A percentile compares a stretch with the other conserved stretches of the same genome.
phyloP scores from a whole-genome alignment of 2,329 filamentous ascomycete genomes.

The Amauroascus verrucosus region DNA sequence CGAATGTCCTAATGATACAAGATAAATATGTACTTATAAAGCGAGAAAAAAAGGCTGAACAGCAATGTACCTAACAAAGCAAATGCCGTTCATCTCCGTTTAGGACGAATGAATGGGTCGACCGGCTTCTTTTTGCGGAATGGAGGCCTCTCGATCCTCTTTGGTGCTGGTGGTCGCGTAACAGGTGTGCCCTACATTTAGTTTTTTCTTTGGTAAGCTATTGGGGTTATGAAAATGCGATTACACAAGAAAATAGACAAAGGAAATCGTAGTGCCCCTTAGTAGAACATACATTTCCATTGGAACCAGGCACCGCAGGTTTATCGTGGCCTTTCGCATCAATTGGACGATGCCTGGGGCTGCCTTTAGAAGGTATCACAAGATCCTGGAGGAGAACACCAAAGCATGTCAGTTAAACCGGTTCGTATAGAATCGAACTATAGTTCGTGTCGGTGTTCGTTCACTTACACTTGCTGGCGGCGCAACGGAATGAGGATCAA shows the following conservation, averaged over 20 bases:
- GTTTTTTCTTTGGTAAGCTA: neutral
- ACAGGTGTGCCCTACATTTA: neutral
- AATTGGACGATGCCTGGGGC: constrained; percentile 24
- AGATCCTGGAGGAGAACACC: constrained; percentile 23
- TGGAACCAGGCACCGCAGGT: neutral
- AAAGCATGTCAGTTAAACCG: neutral
- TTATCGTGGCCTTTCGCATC: constrained; percentile 10
- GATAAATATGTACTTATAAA: neutral
- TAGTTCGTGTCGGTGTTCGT: constrained; percentile 12
- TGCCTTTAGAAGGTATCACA: constrained; percentile 33
- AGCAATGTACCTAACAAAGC: neutral
- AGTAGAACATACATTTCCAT: constrained; percentile 6
- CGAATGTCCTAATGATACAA: neutral
- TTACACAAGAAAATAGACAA: neutral
- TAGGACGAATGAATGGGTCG: constrained; percentile 36
- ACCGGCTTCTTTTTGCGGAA: constrained; percentile 32
- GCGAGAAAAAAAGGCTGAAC: neutral
- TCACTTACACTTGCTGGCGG: constrained; percentile 20
- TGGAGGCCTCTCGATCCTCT: constrained; percentile 20
- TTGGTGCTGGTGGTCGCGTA: neutral
- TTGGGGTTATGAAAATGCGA: neutral
- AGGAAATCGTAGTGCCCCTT: neutral
- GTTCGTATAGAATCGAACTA: neutral
- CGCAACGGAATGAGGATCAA: constrained; percentile 19
- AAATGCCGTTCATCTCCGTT: constrained; percentile 20